Percentiles rank a stretch among this genome's conserved stretches.
Conservation (phyloP, 1,139 yeast genomes). For the Scheffersomyces lignicola region DNA sequence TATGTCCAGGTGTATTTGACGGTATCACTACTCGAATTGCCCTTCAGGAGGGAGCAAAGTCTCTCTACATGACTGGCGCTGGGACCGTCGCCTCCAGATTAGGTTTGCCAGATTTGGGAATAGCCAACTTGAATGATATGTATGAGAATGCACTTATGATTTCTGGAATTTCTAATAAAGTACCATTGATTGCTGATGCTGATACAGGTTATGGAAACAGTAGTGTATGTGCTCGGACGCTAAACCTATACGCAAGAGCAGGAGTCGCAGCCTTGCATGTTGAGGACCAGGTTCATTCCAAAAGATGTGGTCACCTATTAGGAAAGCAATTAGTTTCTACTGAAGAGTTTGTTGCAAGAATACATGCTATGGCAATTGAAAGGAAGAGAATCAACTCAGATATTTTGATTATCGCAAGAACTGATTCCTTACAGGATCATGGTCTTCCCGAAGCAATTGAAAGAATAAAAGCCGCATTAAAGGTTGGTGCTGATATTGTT, state of each 20-base stretch:
- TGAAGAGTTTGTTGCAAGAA: slow-evolving; percentile 1
- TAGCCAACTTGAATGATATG: slow-evolving; percentile 3
- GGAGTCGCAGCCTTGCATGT: slow-evolving; percentile 4
- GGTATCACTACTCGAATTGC: slow-evolving; percentile 2
- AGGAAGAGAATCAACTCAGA: slow-evolving; percentile 2
- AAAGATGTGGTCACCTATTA: slow-evolving; percentile 3
- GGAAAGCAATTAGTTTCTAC: slow-evolving; percentile 3
- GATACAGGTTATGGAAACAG: slow-evolving; percentile 4
- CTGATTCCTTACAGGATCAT: slow-evolving; percentile 2
- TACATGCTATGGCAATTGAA: slow-evolving; percentile 3
- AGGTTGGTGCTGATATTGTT: slow-evolving; percentile 2
- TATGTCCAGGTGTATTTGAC: slow-evolving; percentile 2
- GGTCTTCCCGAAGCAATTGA: background rate
- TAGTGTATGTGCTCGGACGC: slow-evolving; percentile 2
- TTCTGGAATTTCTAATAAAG: background rate
- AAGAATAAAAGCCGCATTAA: slow-evolving; percentile 1
- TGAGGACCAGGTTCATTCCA: slow-evolving; percentile 3
- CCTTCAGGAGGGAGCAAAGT: slow-evolving; percentile 1
- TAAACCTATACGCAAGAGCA: slow-evolving; percentile 1
- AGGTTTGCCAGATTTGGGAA: slow-evolving; percentile 3
- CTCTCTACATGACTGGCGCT: slow-evolving; percentile 3
- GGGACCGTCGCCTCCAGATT: slow-evolving; percentile 3
- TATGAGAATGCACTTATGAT: slow-evolving; percentile 1
- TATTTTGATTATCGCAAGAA: slow-evolving; percentile 3
- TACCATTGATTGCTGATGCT: slow-evolving; percentile 3